These are phyloP conservation scores for Acacia melanoxylon DNA, from an alignment of 306 rosid species.

Conservation along the genomic window DNA sequence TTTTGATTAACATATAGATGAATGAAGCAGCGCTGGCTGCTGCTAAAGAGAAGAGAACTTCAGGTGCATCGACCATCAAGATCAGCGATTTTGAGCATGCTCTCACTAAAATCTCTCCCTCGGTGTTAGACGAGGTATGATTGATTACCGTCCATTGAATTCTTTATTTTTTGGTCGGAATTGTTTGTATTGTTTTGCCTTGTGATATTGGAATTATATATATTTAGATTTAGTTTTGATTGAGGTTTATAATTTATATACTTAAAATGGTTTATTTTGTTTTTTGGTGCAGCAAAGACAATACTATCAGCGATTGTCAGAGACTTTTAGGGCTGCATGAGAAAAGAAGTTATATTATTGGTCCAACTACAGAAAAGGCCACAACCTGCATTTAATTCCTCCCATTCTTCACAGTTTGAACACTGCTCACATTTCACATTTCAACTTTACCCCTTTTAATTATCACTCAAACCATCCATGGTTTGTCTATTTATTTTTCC, in stretches of 20 bases:
- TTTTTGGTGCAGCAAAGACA: slow-evolving; percentile 40
- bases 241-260: background rate
- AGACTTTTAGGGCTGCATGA: slow-evolving; percentile 36
- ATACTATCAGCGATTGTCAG: slow-evolving; percentile 38
- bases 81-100: slow-evolving; percentile 44
- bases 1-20: slow-evolving; percentile 47
- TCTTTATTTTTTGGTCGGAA: background rate
- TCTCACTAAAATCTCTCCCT: slow-evolving; percentile 36
- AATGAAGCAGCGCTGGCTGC: slow-evolving; percentile 75
- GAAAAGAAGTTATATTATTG: background rate
- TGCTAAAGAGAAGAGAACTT: slow-evolving; percentile 49
- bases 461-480: background rate
- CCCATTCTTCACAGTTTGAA: background rate
- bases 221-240: background rate
- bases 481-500: too few relatives aligned
- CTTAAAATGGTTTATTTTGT: slow-evolving; percentile 15
- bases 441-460: background rate
- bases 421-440: background rate
- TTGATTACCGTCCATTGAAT: background rate
- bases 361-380: background rate
- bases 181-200: background rate
- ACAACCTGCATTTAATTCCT: background rate
- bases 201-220: background rate
- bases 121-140: slow-evolving; percentile 42
- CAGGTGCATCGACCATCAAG: slow-evolving; percentile 21